These are phyloP conservation scores for Lichtheimia corymbifera DNA, from an alignment of 371 early-diverging fungal genomes.

Conservation along the genomic window DNA sequence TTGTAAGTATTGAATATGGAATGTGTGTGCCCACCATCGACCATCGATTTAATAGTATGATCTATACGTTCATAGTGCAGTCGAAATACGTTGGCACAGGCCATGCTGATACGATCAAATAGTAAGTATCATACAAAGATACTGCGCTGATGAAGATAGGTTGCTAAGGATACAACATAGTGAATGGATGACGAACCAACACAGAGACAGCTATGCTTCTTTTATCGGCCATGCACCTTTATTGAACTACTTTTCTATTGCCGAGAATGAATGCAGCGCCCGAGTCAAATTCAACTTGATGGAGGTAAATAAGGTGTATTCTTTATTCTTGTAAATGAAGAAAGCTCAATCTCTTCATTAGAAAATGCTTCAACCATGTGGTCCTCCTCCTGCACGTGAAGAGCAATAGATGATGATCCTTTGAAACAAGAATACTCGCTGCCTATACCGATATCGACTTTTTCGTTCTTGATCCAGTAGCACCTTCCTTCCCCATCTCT, in stretches of 20 bases:
- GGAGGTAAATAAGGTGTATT: slow-evolving; percentile 62
- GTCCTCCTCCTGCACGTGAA: slow-evolving; percentile 64
- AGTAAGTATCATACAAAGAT: slow-evolving; percentile 48
- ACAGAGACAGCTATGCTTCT: slow-evolving; percentile 82
- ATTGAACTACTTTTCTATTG: slow-evolving; percentile 76
- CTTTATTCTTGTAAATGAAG: neutral
- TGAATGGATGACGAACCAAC: slow-evolving; percentile 86
- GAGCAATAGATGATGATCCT: slow-evolving; percentile 32
- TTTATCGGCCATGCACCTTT: slow-evolving; percentile 77
- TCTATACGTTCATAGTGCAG: slow-evolving; percentile 56
- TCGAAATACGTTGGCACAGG: slow-evolving; percentile 90
- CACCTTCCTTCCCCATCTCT: no score
- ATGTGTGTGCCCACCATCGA: no score
- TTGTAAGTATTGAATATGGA: slow-evolving; percentile 42
- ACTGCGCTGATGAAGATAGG: neutral
- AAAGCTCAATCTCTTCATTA: slow-evolving; percentile 18
- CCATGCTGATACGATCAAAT: slow-evolving; percentile 89
- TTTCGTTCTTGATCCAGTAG: no score
- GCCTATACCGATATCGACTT: no score
- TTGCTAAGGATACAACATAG: slow-evolving; percentile 34
- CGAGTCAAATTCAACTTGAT: slow-evolving; percentile 72
- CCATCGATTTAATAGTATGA: neutral
- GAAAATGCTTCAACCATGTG: slow-evolving; percentile 85
- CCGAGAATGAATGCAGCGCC: slow-evolving; percentile 84
- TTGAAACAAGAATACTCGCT: no score